Conservation (phyloP, 179 eudicot genomes). For the Gypsophila paniculata region DNA sequence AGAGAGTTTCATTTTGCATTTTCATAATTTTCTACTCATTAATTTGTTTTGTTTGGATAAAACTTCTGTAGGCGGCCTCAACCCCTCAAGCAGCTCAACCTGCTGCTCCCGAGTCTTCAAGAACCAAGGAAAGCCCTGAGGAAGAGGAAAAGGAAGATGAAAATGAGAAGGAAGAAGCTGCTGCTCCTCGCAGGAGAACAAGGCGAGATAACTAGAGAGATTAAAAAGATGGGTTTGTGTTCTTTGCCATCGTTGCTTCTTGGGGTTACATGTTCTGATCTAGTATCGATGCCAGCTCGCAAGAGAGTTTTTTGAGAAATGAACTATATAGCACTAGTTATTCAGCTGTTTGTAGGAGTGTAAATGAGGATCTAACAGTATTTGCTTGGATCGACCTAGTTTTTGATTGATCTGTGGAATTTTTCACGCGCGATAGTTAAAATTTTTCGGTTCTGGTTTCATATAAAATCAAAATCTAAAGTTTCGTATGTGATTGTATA, state of each 20-base stretch:
- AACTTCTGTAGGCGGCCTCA: slow-evolving; percentile 38
- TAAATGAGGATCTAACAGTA: slow-evolving; percentile 31
- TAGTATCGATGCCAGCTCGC: background rate
- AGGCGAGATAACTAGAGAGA: slow-evolving; percentile 45
- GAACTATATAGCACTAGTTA: slow-evolving; percentile 1
- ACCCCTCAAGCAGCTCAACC: slow-evolving; percentile 32
- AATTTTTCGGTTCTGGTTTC: background rate
- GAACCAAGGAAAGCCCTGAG: slow-evolving; percentile 32
- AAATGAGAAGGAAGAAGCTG: slow-evolving; percentile 38
- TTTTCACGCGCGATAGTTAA: background rate
- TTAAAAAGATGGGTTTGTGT: slow-evolving; percentile 3
- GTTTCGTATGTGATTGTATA: too few relatives aligned
- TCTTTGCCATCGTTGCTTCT: background rate
- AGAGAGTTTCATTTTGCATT: background rate
- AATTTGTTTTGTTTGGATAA: background rate
- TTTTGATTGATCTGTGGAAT: slow-evolving; percentile 12
- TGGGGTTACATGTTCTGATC: background rate
- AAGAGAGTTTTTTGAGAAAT: slow-evolving; percentile 19
- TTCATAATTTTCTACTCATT: background rate
- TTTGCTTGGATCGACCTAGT: slow-evolving; percentile 9
- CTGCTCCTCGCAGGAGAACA: slow-evolving; percentile 60
- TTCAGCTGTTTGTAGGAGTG: slow-evolving; percentile 29
- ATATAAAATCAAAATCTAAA: background rate
- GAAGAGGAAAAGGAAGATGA: slow-evolving; percentile 51
- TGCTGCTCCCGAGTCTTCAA: slow-evolving; percentile 49